A percentile compares a stretch with the other conserved stretches of the same genome.
phyloP scores from a whole-genome alignment of 2,329 filamentous ascomycete genomes.

The Botryotinia convoluta region DNA sequence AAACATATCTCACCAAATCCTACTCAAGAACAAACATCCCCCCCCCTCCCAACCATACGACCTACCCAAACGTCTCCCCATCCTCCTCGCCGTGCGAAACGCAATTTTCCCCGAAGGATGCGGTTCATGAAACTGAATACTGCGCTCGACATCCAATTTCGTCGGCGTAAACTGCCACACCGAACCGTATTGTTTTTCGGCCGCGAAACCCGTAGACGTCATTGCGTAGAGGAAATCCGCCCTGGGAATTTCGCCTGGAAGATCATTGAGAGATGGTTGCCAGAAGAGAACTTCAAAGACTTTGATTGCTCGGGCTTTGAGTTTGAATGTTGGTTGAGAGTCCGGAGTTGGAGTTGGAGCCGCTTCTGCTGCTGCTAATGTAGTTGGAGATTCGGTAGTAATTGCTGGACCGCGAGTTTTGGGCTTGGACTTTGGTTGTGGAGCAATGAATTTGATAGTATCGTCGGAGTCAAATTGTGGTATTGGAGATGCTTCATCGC shows the following conservation, averaged over 20 bases:
- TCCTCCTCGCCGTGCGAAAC: constrained; percentile 45
- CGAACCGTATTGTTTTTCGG: constrained; percentile 58
- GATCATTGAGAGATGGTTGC: constrained; percentile 37
- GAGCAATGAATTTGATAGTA: neutral
- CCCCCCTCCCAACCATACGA: constrained; percentile 50
- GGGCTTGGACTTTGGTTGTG: constrained; percentile 25
- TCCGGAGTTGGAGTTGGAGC: constrained; percentile 15
- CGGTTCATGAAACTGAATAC: constrained; percentile 45
- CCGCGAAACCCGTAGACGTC: constrained; percentile 48
- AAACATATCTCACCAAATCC: neutral
- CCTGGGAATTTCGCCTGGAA: constrained; percentile 52
- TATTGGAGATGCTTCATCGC: neutral
- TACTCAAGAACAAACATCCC: constrained; percentile 42
- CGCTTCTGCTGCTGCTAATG: neutral
- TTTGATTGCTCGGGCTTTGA: constrained; percentile 42
- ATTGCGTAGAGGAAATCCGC: constrained; percentile 53
- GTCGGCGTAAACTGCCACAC: constrained; percentile 57
- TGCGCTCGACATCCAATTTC: constrained; percentile 42
- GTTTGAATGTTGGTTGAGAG: constrained; percentile 35
- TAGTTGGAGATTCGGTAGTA: neutral
- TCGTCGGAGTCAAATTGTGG: neutral
- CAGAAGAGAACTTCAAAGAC: constrained; percentile 46
- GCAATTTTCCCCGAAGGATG: constrained; percentile 54
- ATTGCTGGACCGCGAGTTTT: constrained; percentile 30
- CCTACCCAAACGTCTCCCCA: constrained; percentile 49